Evolutionary conservation across 2,329 filamentous ascomycete genomes (phyloP).

Genomic region (Fusarium succisae): DNA sequence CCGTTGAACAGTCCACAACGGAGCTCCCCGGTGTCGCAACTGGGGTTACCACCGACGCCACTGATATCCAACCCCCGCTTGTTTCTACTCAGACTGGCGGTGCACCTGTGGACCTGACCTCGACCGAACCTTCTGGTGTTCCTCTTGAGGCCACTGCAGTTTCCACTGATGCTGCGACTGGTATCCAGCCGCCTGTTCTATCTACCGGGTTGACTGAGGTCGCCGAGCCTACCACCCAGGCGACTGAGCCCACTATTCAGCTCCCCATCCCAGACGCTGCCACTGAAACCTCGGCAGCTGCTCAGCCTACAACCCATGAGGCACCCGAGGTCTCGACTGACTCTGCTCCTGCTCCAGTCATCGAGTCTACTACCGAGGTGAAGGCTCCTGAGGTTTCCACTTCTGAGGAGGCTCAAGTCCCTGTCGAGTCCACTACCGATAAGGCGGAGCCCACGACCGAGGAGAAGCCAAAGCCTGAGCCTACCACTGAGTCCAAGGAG

Average conservation of each 20-base stretch:
- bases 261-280: neutral
- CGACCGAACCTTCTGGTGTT: too few species aligned
- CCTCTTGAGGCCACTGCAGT: too few species aligned
- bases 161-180: neutral
- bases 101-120: too few species aligned
- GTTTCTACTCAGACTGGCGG: neutral
- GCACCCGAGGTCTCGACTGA: neutral
- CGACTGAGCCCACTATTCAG: neutral
- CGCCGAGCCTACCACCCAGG: neutral
- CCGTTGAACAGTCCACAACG: neutral
- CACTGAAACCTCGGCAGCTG: neutral
- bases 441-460: neutral
- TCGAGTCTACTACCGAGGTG: neutral
- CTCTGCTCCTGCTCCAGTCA: neutral
- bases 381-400: neutral
- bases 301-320: neutral
- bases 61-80: neutral
- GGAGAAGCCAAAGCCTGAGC: neutral
- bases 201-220: neutral
- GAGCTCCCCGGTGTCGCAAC: neutral
- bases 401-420: neutral
- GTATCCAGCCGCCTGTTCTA: neutral
- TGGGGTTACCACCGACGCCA: accelerated
- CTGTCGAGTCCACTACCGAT: neutral
- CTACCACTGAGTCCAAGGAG: neutral